These are phyloP conservation scores for Cucurbita ficifolia DNA, from an alignment of 306 rosid genomes.

Conservation along the genomic window DNA sequence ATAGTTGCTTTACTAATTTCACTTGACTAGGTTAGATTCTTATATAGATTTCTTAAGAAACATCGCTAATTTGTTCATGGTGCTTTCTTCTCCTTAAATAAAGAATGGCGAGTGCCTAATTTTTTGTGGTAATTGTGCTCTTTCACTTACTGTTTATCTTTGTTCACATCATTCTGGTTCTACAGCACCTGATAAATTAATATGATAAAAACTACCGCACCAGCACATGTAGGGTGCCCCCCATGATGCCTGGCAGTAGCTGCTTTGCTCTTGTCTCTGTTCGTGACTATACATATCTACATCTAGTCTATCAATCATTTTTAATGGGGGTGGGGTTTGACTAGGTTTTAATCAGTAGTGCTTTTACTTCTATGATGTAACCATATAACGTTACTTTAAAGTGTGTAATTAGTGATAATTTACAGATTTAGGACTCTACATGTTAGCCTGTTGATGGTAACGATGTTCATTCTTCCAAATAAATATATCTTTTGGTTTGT, in stretches of 20 bases:
- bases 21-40: neutral
- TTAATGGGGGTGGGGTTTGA: neutral
- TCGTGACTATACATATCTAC: neutral
- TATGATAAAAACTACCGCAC: neutral
- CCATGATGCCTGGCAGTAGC: neutral
- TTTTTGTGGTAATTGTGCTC: neutral
- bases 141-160: neutral
- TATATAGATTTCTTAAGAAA: neutral
- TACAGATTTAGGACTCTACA: conserved; percentile 32
- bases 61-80: neutral
- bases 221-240: neutral
- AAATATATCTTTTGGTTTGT: conserved; percentile 97
- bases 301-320: neutral
- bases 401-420: conserved; percentile 20
- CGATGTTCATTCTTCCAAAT: conserved; percentile 91
- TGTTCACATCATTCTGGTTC: neutral
- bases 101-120: neutral
- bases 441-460: conserved; percentile 62
- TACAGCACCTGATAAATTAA: neutral
- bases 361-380: neutral
- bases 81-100: no score
- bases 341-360: neutral
- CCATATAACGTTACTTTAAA: conserved; percentile 8
- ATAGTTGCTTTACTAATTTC: neutral
- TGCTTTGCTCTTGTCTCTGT: neutral